These are phyloP conservation scores for Rhodotorula mucilaginosa DNA, from an alignment of 1,284 basidiomycete species.

Conservation along the genomic window DNA sequence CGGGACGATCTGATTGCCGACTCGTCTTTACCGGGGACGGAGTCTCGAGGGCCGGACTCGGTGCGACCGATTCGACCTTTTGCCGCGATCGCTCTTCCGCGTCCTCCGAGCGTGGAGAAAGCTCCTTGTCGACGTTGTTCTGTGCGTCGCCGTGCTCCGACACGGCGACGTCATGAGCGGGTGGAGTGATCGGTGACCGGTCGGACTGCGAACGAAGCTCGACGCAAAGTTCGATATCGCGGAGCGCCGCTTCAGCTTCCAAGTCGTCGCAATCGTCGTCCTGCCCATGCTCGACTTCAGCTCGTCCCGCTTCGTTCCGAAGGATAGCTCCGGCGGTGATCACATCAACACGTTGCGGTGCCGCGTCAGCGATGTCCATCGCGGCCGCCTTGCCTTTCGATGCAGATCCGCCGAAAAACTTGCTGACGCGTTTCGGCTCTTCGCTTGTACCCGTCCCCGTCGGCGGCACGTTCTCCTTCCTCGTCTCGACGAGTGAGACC, in stretches of 20 bases:
- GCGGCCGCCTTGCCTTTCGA: conserved; percentile 43
- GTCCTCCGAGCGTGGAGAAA: neutral
- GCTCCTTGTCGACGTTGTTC: neutral
- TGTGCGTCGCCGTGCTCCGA: neutral
- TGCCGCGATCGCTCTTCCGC: neutral
- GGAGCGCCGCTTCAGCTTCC: conserved; percentile 14
- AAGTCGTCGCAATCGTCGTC: neutral
- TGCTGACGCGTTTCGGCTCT: conserved; percentile 44
- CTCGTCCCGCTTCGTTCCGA: neutral
- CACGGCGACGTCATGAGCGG: too few species aligned
- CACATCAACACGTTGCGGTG: too few species aligned
- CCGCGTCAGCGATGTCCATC: conserved; percentile 1
- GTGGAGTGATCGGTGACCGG: neutral
- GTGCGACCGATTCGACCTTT: too few species aligned
- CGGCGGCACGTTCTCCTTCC: neutral
- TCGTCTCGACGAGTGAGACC: conserved; percentile 5
- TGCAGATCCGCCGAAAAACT: conserved; percentile 56
- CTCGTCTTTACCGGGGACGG: neutral
- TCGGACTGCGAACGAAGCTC: neutral
- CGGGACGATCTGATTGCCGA: too few species aligned
- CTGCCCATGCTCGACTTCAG: neutral
- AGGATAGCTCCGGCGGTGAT: too few species aligned
- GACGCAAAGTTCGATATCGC: conserved; percentile 22
- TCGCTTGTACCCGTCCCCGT: conserved; percentile 41
- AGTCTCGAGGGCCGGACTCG: neutral